A percentile compares a stretch with the other conserved stretches of the same genome.
phyloP scores from a whole-genome alignment of 2,329 filamentous ascomycete genomes.

The Botryosphaeria agaves region DNA sequence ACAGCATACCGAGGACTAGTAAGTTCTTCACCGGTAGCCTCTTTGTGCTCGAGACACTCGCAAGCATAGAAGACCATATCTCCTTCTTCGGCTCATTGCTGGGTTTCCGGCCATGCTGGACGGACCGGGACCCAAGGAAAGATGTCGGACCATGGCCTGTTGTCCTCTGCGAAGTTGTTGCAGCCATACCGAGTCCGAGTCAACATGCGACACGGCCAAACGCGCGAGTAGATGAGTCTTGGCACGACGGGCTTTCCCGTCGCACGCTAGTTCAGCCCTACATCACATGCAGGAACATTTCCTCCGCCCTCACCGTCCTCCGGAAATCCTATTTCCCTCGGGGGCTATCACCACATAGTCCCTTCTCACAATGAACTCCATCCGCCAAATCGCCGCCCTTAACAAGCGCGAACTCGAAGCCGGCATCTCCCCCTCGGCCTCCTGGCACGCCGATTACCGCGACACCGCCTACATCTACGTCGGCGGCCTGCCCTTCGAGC shows the following conservation, averaged over 20 bases:
- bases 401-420: slow-evolving; percentile 91
- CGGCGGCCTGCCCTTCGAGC: slow-evolving; percentile 78
- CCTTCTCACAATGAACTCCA: slow-evolving; percentile 84
- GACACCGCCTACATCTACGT: slow-evolving; percentile 96
- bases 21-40: slow-evolving; percentile 83
- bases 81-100: slow-evolving; percentile 61
- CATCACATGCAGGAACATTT: no score
- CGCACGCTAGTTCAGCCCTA: no score
- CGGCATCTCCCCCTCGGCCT: slow-evolving; percentile 68
- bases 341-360: no score
- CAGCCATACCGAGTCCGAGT: no score
- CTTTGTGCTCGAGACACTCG: slow-evolving; percentile 78
- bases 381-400: slow-evolving; percentile 78
- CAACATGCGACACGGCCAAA: no score
- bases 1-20: slow-evolving; percentile 54
- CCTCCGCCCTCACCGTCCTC: no score
- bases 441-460: slow-evolving; percentile 95
- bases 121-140: no score
- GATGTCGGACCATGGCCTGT: no score
- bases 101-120: slow-evolving; percentile 24
- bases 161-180: no score
- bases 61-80: slow-evolving; percentile 88
- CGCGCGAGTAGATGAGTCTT: no score
- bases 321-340: no score
- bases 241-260: no score